Conservation (phyloP, 495 filamentous ascomycete genomes). For the Talaromyces trachyspermus region DNA sequence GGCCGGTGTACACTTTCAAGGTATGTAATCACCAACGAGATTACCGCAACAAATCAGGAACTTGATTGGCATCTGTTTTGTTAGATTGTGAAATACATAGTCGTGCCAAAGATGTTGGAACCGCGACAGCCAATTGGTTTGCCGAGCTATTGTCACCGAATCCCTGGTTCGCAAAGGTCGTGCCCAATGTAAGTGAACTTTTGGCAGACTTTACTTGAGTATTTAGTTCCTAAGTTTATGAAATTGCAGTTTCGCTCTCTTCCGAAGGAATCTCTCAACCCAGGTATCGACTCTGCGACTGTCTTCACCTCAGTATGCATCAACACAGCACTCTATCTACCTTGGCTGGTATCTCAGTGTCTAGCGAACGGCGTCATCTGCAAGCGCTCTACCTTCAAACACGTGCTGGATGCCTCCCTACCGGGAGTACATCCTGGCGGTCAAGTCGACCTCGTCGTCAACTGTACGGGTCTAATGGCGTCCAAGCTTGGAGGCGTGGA, state of each 20-base stretch:
- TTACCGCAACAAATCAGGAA: no score
- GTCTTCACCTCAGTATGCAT: constrained; percentile 88
- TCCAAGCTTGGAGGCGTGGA: constrained; percentile 72
- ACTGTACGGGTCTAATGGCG: constrained; percentile 77
- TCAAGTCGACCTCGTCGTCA: constrained; percentile 67
- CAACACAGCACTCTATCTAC: constrained; percentile 80
- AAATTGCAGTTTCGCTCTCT: not conserved
- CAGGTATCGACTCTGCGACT: not conserved
- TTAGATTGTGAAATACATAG: constrained; percentile 53
- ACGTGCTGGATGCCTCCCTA: constrained; percentile 65
- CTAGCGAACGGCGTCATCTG: constrained; percentile 59
- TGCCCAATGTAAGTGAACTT: constrained; percentile 55
- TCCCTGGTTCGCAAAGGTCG: constrained; percentile 77
- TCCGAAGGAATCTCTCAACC: not conserved
- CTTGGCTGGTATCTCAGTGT: constrained; percentile 75
- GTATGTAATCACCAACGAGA: no score
- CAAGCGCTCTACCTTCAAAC: constrained; percentile 49
- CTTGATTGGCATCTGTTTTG: not conserved
- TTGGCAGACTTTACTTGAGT: not conserved
- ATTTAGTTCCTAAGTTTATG: not conserved
- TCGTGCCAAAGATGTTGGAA: constrained; percentile 51
- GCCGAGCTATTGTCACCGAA: constrained; percentile 56
- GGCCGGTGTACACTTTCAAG: constrained; percentile 82
- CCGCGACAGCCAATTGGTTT: constrained; percentile 44
- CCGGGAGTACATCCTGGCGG: constrained; percentile 54